phyloP scores from a whole-genome alignment of 2,329 filamentous ascomycete species.

The Arthrobotrys sinensis region DNA sequence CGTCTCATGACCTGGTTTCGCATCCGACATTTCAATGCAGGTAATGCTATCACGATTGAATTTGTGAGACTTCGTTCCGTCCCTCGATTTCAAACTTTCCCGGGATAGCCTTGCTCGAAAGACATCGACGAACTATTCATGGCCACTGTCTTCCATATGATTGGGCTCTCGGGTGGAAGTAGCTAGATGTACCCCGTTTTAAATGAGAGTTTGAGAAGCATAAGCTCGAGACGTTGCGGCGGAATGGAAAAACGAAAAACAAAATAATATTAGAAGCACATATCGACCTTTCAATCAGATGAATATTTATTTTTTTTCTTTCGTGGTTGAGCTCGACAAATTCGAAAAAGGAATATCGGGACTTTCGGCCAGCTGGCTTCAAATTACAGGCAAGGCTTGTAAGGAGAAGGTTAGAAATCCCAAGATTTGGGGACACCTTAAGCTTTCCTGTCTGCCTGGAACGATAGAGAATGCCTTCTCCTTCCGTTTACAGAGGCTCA shows the following conservation, averaged over 20 bases:
- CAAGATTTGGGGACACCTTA: constrained; percentile 58
- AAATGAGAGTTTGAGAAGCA: constrained; percentile 42
- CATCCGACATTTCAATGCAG: constrained; percentile 50
- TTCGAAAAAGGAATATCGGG: constrained; percentile 54
- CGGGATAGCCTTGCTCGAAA: constrained; percentile 44
- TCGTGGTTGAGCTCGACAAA: constrained; percentile 8
- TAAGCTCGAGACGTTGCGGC: constrained; percentile 17
- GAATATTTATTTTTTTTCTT: constrained; percentile 33
- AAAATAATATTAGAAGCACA: constrained; percentile 12
- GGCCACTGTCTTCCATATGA: constrained; percentile 33
- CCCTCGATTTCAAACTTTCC: constrained; percentile 50
- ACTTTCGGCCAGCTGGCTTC: constrained; percentile 58
- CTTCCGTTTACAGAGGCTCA: constrained; percentile 60
- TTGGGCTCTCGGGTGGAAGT: constrained; percentile 55
- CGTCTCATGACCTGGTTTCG: constrained; percentile 60
- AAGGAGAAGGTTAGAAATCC: constrained; percentile 56
- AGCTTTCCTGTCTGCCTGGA: constrained; percentile 61
- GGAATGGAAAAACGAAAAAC: constrained; percentile 26
- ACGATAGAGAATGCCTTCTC: constrained; percentile 58
- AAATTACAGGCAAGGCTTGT: constrained; percentile 31
- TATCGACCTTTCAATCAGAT: constrained; percentile 31
- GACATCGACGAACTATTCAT: constrained; percentile 29
- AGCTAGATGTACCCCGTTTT: constrained; percentile 40
- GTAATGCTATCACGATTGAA: constrained; percentile 26
- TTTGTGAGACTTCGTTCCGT: constrained; percentile 47